A percentile compares a stretch with the other conserved stretches of the same genome.
Evolutionary conservation across 164 flowering plant species (phyloP).

Genomic region (Pachysandra terminalis): DNA sequence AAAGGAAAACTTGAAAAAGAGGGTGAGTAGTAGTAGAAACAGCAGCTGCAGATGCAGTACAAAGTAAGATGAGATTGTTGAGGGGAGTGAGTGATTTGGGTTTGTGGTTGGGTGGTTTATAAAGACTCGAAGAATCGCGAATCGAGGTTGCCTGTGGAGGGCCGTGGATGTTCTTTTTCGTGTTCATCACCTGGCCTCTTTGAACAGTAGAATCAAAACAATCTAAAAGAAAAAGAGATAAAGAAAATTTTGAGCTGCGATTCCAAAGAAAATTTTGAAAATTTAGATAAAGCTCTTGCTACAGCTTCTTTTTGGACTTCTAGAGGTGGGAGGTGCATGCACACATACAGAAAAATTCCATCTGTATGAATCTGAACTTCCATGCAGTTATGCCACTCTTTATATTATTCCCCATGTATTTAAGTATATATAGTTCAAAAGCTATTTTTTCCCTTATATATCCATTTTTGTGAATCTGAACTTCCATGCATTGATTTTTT

Average conservation of each 20-base stretch:
- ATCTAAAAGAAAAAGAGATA: slow-evolving; percentile 28
- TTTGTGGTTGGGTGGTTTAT: slow-evolving; percentile 29
- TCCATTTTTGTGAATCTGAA: neutral
- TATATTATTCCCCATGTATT: slow-evolving; percentile 2
- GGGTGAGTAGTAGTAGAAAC: neutral
- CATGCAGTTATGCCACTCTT: slow-evolving; percentile 10
- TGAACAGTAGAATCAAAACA: slow-evolving; percentile 40
- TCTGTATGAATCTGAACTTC: neutral
- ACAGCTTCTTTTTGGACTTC: slow-evolving; percentile 9
- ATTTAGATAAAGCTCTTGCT: slow-evolving; percentile 19
- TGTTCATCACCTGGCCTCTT: slow-evolving; percentile 37
- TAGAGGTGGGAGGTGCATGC: slow-evolving; percentile 17
- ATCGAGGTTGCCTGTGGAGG: slow-evolving; percentile 34
- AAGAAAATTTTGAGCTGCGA: slow-evolving; percentile 26
- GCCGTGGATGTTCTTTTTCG: slow-evolving; percentile 49
- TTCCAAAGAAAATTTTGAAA: slow-evolving; percentile 31
- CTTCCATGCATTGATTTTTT: no score
- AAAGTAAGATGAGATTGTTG: neutral
- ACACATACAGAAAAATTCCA: slow-evolving; percentile 4
- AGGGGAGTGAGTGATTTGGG: slow-evolving; percentile 16
- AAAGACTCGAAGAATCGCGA: slow-evolving; percentile 23
- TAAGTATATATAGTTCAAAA: neutral
- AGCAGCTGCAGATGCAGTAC: neutral
- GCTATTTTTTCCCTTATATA: neutral
- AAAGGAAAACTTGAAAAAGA: slow-evolving; percentile 1